Evolutionary conservation across 2,329 filamentous ascomycete genomes (phyloP), one percentile per base, ranked within the genome.

Genomic region (Pseudogymnoascus pannorum): DNA sequence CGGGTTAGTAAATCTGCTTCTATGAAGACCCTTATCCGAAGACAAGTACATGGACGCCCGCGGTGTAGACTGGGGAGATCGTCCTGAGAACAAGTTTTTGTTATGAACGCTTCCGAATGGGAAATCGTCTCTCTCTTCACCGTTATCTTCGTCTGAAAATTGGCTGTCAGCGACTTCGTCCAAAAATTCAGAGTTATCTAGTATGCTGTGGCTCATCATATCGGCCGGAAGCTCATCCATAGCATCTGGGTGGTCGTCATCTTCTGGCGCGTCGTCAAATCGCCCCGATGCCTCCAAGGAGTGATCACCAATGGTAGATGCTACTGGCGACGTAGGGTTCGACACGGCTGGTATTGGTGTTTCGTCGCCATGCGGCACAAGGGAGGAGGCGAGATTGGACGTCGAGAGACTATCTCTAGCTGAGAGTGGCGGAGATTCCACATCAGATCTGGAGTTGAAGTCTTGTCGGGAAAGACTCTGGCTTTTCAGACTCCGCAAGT

Each of bases 1-100:
- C 31, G 48, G 48, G 8, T 54, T 54, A n/a, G 48, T 54, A 54
- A 54, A 54, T 54, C 48, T 54, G 48, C 48, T 54, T 14, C 26
- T 18, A 33, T 54, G 48, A 54, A 31, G 48, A 2, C 5, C 7
- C 8, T 54, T 33, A 5, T 54, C 44, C 5, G 59, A 26, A 3
- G 64, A 59, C 29, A 71, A 16, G 18, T 68, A 65, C 51, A 78
- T 68, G 2, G 79, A 82, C 3, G 82, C 83, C 42, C 81, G 77
- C 1, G 84, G 84, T 0, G 83, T 87, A 5, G 79, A 76, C 4
- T 72, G 61, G 2, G 74, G 67, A 6, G 76, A 77, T 4, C 66
- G n/a, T 66, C 65, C 48, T 20, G 48, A 20, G 16, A 22, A 12
- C 5, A 75, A 14, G 70, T 73, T 64, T 64, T 71, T 61, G 48